Conservation (phyloP, 768 basidiomycete genomes). For the Rhodotorula taiwanensis region DNA sequence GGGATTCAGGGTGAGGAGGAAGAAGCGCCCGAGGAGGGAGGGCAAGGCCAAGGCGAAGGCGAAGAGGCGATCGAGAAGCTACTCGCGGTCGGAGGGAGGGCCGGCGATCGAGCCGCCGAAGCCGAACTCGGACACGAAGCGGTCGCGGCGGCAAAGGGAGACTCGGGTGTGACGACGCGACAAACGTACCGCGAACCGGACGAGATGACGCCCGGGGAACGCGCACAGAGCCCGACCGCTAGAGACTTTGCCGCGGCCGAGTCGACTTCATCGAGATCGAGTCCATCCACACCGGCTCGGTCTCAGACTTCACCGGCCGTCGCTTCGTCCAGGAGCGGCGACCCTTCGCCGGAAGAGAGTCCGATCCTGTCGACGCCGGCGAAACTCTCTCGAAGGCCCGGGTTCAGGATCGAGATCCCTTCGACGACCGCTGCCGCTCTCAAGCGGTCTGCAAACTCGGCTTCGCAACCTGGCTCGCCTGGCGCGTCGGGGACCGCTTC, state of each 20-base stretch:
- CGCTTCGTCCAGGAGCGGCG: not conserved
- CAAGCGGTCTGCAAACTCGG: constrained; percentile 4
- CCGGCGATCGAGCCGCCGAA: constrained; percentile 2
- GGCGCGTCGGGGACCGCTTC: not conserved
- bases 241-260: not conserved
- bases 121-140: not conserved
- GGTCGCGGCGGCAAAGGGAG: constrained; percentile 7
- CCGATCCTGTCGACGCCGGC: constrained; percentile 1
- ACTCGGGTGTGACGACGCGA: not conserved
- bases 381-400: constrained; percentile 7
- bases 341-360: constrained; percentile 7
- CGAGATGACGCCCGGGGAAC: constrained; percentile 15
- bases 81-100: constrained; percentile 27
- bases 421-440: not conserved
- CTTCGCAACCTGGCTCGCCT: constrained; percentile 13
- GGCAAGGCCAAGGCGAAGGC: constrained; percentile 3
- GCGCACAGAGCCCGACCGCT: constrained; percentile 5
- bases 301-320: too few relatives aligned
- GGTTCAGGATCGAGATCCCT: constrained; percentile 28
- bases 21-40: not conserved
- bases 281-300: too few relatives aligned
- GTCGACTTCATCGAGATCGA: not conserved
- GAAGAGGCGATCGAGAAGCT: constrained; percentile 16
- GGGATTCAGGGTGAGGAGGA: not conserved
- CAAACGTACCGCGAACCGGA: constrained; percentile 15